A percentile compares a stretch with the other conserved stretches of the same genome.
phyloP scores from a whole-genome alignment of 192 early-diverging fungal species.

The Mortierella claussenii region DNA sequence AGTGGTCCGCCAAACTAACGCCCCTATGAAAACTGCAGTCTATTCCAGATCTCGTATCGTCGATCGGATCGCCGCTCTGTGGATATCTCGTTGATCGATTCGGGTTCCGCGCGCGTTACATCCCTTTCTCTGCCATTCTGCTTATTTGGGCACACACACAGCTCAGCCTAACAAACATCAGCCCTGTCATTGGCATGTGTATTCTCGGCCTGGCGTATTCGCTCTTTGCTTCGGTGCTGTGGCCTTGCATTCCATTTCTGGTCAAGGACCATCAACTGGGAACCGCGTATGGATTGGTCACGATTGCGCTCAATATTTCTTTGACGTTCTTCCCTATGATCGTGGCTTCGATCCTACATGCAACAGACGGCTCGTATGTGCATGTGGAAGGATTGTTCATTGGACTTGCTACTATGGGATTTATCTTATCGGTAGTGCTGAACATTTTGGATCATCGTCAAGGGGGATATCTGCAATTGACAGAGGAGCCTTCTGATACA shows the following conservation, averaged over 20 bases:
- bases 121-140: conserved; percentile 58
- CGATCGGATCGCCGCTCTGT: conserved; percentile 65
- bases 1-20: background rate
- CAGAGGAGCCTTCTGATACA: background rate
- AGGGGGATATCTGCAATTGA: conserved; percentile 10
- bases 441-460: conserved; percentile 19
- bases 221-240: conserved; percentile 67
- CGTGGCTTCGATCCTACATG: conserved; percentile 63
- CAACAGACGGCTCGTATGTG: conserved; percentile 31
- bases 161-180: conserved; percentile 57
- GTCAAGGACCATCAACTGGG: conserved; percentile 71
- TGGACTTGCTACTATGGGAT: conserved; percentile 16
- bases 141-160: conserved; percentile 59
- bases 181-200: conserved; percentile 59
- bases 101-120: conserved; percentile 60
- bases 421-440: conserved; percentile 17
- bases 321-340: conserved; percentile 67
- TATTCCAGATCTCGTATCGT: conserved; percentile 70
- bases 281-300: conserved; percentile 71
- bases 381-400: conserved; percentile 45
- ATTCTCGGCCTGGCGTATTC: conserved; percentile 68
- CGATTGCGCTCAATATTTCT: conserved; percentile 68
- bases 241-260: conserved; percentile 75
- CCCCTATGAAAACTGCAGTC: conserved; percentile 55
- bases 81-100: conserved; percentile 65